These are phyloP conservation scores for Pilobolus umbonatus DNA, from an alignment of 192 early-diverging fungal genomes.

Conservation along the genomic window DNA sequence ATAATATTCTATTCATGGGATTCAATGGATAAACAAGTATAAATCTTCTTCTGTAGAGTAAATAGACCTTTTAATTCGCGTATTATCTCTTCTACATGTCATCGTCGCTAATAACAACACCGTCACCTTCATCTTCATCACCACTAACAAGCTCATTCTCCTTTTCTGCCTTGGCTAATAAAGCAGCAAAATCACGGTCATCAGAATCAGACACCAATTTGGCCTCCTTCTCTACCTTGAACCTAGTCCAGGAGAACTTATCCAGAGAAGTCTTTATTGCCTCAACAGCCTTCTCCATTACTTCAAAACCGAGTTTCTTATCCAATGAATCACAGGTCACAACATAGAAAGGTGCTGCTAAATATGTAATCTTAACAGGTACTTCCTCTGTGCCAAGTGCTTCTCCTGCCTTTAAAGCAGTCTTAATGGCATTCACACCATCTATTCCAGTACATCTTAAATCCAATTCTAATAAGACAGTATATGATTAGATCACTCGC, in stretches of 20 bases:
- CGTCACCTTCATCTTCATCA: constrained; percentile 83
- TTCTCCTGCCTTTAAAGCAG: constrained; percentile 84
- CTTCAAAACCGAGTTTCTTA: constrained; percentile 77
- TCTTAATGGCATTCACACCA: constrained; percentile 95
- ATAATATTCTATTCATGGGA: too few relatives aligned
- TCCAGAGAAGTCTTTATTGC: constrained; percentile 78
- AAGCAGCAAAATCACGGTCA: constrained; percentile 86
- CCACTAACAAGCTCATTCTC: constrained; percentile 91
- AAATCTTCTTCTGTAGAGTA: too few relatives aligned
- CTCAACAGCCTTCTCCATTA: constrained; percentile 84
- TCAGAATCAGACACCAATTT: constrained; percentile 88
- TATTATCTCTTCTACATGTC: constrained; percentile 30
- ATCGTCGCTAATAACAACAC: constrained; percentile 46
- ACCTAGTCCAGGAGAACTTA: constrained; percentile 57
- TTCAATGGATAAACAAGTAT: too few relatives aligned
- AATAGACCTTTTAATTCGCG: too few relatives aligned
- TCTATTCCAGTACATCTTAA: constrained; percentile 90
- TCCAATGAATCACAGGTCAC: constrained; percentile 83
- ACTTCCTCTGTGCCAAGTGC: constrained; percentile 70
- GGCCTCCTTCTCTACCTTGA: constrained; percentile 87
- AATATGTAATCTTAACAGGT: constrained; percentile 78
- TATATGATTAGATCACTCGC: not conserved
- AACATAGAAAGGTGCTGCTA: constrained; percentile 94
- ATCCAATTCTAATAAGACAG: constrained; percentile 68
- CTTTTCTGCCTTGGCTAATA: constrained; percentile 84